phyloP scores from a whole-genome alignment of 164 flowering plant genomes.

The Macadamia tetraphylla region DNA sequence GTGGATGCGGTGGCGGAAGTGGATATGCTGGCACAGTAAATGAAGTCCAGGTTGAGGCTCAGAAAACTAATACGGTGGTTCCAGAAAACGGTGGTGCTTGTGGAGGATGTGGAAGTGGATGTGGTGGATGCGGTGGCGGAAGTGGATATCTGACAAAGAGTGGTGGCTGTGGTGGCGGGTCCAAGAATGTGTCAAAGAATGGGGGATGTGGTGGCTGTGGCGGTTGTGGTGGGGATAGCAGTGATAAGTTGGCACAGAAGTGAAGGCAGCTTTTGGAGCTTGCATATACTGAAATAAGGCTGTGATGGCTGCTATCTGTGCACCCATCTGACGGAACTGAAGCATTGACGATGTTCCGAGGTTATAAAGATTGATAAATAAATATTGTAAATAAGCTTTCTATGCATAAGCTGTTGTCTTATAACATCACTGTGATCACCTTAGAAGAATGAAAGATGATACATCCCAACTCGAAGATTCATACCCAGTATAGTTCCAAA shows the following conservation, averaged over 20 bases:
- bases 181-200: neutral
- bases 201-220: constrained; percentile 20
- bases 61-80: constrained; percentile 3
- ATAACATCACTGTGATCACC: too few relatives aligned
- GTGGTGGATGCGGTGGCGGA: constrained; percentile 30
- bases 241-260: neutral
- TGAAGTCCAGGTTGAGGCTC: constrained; percentile 14
- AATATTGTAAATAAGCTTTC: too few relatives aligned
- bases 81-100: constrained; percentile 9
- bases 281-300: neutral
- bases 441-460: too few relatives aligned
- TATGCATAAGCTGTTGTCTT: too few relatives aligned
- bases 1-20: constrained; percentile 8
- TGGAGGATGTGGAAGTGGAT: constrained; percentile 20
- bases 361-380: too few relatives aligned
- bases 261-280: neutral
- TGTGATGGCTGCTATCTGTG: constrained; percentile 2
- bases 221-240: constrained; percentile 1
- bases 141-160: constrained; percentile 19
- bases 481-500: too few relatives aligned
- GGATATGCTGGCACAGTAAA: constrained; percentile 3
- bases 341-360: too few relatives aligned
- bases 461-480: too few relatives aligned
- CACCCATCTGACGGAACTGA: too few relatives aligned
- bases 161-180: constrained; percentile 23